Base-by-base conservation (phyloP, 1,284 basidiomycete genomes). In the Cystobasidium sp. region DNA sequence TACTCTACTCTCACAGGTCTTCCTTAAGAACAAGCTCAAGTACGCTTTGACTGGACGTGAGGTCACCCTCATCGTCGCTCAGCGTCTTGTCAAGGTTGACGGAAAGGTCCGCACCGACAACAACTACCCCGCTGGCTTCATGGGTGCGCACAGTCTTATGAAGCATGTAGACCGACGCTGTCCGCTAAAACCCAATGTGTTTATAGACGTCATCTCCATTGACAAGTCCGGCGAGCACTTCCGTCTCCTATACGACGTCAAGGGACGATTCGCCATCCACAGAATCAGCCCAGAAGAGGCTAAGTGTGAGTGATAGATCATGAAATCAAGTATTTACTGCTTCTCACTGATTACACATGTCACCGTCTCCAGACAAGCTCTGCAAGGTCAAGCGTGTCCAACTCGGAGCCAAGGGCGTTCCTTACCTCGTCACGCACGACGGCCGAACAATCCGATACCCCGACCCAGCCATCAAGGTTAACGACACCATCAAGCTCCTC, bases 191-290 rank as follows among this genome's bases (percentile, higher is more conserved):
- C n/a, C 44, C n/a, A 18, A 2, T 5, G 31, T 41, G 53, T 24
- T 18, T 68, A 10, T 75, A 94, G 94, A 99, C 84, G 96, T 98
- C 76, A 88, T 99, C 83, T 89, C 93, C 75, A 93, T 99, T 80
- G 97, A 99, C 86, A 95, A 95, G 85, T 98, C 96, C 63, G 93
- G 92, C 85, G 96, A 99, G 86, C 91, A 98, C 88, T 99, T 99
- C 91, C 96, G 96, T 84, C 89, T 99, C 80, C 88, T 99, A 66
- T 99, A 99, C 88, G 97, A 99, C 83, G 90, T 97, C 85, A 99
- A 99, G 88, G 94, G 96, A 80, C 95, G 96, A 81, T 99, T 99
- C 88, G 92, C 94, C 78, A 96, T 99, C 85, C 96, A 99, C 89
- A 94, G 97, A 82, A 99, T 99, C 88, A 95, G 94, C 78, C 88